A percentile compares a stretch with the other conserved stretches of the same genome.
Conservation (phyloP, 768 basidiomycete species). For the Termitomyces titanicus region DNA sequence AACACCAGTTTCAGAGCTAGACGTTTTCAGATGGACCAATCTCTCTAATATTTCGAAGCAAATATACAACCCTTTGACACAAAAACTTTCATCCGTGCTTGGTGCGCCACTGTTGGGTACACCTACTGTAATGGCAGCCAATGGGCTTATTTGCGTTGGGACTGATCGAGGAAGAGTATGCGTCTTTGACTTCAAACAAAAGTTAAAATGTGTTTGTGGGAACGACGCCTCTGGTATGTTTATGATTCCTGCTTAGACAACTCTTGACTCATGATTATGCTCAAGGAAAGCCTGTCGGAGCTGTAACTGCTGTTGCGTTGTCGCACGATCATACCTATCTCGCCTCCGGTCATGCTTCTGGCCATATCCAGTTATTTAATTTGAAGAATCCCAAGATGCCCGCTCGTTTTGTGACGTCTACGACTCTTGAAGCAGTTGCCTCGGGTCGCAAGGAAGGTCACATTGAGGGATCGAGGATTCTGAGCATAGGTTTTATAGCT, state of each 20-base stretch:
- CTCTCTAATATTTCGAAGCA: slow-evolving; percentile 57
- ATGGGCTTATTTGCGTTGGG: slow-evolving; percentile 87
- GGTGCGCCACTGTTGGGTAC: slow-evolving; percentile 55
- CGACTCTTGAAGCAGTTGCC: slow-evolving; percentile 60
- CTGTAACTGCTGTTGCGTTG: slow-evolving; percentile 86
- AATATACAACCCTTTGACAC: slow-evolving; percentile 48
- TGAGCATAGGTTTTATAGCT: slow-evolving; percentile 83
- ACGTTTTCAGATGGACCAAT: slow-evolving; percentile 76
- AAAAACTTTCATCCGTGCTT: slow-evolving; percentile 60
- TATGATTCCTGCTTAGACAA: background rate
- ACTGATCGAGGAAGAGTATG: slow-evolving; percentile 73
- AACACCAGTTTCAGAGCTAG: slow-evolving; percentile 32
- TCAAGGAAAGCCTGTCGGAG: slow-evolving; percentile 58
- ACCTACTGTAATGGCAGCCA: slow-evolving; percentile 81
- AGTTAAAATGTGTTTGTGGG: slow-evolving; percentile 75
- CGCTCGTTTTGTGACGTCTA: slow-evolving; percentile 68
- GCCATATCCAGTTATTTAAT: slow-evolving; percentile 85
- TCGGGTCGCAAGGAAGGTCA: slow-evolving; percentile 86
- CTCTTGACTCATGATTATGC: slow-evolving; percentile 15
- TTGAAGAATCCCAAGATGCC: slow-evolving; percentile 66
- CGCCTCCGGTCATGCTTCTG: slow-evolving; percentile 81
- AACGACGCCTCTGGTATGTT: slow-evolving; percentile 57
- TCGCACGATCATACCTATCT: slow-evolving; percentile 94
- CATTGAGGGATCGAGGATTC: slow-evolving; percentile 72
- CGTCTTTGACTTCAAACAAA: slow-evolving; percentile 91